Conservation (phyloP, 768 basidiomycete species). For the Obba rivulosa region DNA sequence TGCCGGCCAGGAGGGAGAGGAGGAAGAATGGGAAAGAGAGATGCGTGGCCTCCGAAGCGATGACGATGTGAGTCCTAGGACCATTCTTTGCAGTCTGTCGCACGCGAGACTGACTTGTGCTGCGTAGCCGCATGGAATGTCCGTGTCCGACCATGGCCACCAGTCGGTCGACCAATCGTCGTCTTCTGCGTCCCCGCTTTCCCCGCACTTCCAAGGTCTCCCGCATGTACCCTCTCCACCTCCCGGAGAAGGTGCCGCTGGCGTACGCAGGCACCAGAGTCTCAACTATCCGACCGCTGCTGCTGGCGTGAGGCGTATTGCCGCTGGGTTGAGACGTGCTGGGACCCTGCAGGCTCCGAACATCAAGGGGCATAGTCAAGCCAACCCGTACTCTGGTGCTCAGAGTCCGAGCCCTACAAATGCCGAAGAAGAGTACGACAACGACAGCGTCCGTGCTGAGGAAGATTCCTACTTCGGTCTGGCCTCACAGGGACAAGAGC, state of each 20-base stretch:
- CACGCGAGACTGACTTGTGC: background rate
- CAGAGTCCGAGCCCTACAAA: constrained; percentile 43
- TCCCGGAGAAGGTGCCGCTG: constrained; percentile 41
- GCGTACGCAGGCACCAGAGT: constrained; percentile 76
- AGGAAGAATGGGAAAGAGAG: constrained; percentile 80
- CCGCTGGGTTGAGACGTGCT: constrained; percentile 60
- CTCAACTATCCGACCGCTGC: constrained; percentile 67
- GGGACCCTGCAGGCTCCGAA: constrained; percentile 64
- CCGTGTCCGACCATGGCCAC: constrained; percentile 30
- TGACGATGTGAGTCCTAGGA: constrained; percentile 50
- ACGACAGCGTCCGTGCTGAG: constrained; percentile 42
- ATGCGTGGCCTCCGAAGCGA: constrained; percentile 53
- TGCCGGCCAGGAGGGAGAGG: constrained; percentile 81
- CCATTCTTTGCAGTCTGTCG: background rate
- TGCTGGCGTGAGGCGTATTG: constrained; percentile 42
- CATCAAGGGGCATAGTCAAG: constrained; percentile 24
- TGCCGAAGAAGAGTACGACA: constrained; percentile 56
- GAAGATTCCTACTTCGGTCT: constrained; percentile 51
- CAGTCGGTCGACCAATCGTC: constrained; percentile 48
- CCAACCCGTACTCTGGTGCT: constrained; percentile 20
- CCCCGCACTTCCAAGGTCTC: constrained; percentile 51
- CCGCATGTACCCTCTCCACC: constrained; percentile 63
- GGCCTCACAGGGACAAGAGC: constrained; percentile 36
- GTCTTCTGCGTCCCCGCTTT: constrained; percentile 50
- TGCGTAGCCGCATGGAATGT: constrained; percentile 28